Evolutionary conservation across 768 basidiomycete genomes (phyloP).

Genomic region (Agrocybe praecox): DNA sequence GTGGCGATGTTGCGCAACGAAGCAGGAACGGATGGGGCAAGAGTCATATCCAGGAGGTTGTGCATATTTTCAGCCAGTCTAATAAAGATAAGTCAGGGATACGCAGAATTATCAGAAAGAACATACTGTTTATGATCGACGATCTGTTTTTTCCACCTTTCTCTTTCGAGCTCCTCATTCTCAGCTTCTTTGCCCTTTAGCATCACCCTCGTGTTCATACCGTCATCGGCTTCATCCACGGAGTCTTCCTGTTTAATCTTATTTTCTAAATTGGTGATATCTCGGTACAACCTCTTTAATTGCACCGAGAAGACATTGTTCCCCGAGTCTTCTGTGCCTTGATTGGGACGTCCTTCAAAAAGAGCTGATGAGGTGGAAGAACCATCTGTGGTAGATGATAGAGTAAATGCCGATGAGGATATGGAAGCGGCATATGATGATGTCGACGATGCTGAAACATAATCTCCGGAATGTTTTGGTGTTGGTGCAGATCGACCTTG

Average conservation of each 20-base stretch:
- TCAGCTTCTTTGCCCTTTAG: constrained; percentile 44
- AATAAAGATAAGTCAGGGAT: constrained; percentile 7
- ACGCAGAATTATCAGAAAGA: constrained; percentile 8
- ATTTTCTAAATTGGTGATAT: constrained; percentile 77
- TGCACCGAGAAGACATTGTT: constrained; percentile 73
- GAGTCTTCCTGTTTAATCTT: constrained; percentile 67
- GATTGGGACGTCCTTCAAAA: constrained; percentile 54
- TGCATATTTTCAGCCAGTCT: constrained; percentile 93
- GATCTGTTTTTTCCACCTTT: constrained; percentile 75
- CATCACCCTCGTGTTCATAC: constrained; percentile 41
- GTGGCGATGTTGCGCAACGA: constrained; percentile 88
- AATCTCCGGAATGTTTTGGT: constrained; percentile 68
- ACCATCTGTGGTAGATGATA: constrained; percentile 77
- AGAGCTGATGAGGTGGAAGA: constrained; percentile 74
- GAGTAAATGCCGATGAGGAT: constrained; percentile 68
- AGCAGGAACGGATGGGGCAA: constrained; percentile 85
- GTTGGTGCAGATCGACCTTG: constrained; percentile 47
- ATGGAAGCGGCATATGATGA: constrained; percentile 75
- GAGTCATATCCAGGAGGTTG: constrained; percentile 81
- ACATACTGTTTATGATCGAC: constrained; percentile 84
- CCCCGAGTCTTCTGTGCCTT: constrained; percentile 53
- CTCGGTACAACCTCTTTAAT: constrained; percentile 83
- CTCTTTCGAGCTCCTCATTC: constrained; percentile 66
- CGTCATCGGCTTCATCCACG: constrained; percentile 55
- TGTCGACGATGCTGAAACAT: constrained; percentile 72